Evolutionary conservation across 2,329 filamentous ascomycete species (phyloP), one percentile per base, ranked within the genome.

Genomic region (Colletotrichum cordylinicola): DNA sequence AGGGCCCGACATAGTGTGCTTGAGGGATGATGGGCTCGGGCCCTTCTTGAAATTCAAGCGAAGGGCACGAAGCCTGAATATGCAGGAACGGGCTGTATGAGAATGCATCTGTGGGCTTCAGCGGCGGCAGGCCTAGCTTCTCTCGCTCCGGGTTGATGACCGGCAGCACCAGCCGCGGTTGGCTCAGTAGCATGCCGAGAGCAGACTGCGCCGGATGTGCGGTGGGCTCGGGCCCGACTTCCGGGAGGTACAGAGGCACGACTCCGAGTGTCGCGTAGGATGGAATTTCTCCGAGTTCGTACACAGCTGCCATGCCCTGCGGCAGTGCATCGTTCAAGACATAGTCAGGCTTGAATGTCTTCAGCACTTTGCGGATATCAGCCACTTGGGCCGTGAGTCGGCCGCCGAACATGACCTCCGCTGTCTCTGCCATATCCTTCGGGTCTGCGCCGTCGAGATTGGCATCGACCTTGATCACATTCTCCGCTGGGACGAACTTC

Each of bases 301-400:
- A 79, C 60, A 85, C 67, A 4, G 84, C 84, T n/a, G 80, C 81
- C 2, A 83, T 83, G 7, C 84, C 84, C 31, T 83, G 79, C 2
- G 84, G 84, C 73, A 85, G 77, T n/a, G 84, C 84, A 74, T 86
- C 84, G 58, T 85, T 84, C 2, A 86, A 76, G n/a, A 86, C 74
- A 18, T 80, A 80, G 65, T 85, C 82, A 13, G 83, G 78, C 31
- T 73, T 70, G 65, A 84, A 83, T 29, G 64, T 77, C 4, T 73
- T 70, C 72, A 85, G 67, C 9, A 82, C 80, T 18, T 78, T 76
- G 33, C 84, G 84, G 68, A 85, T 82, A 72, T 86, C 84, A 31
- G 79, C 80, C 24, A 85, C 82, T 74, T 86, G 84, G 7, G 83
- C 83, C 5, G 81, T 73, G 16, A 86, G 68, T 6, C 84, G 81